A percentile compares a stretch with the other conserved stretches of the same genome.
phyloP scores from a whole-genome alignment of 192 early-diverging fungal genomes.

The Rhizoclosmatium sp. region DNA sequence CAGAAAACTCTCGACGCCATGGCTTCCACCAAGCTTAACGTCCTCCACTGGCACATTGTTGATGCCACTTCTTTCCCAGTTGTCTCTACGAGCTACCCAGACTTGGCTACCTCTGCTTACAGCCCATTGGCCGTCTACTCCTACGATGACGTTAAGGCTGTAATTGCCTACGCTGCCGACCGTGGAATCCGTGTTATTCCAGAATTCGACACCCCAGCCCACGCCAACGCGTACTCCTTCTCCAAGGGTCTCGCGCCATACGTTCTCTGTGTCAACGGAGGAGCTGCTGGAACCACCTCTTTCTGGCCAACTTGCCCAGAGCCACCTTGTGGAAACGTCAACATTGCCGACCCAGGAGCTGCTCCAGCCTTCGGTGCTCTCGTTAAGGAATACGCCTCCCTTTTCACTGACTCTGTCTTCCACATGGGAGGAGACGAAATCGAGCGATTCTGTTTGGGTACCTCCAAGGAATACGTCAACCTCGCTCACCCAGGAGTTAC shows the following conservation, averaged over 20 bases:
- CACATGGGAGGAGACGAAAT: constrained; percentile 70
- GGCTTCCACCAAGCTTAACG: constrained; percentile 33
- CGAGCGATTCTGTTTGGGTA: constrained; percentile 12
- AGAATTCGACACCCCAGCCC: constrained; percentile 72
- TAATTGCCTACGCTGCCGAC: constrained; percentile 77
- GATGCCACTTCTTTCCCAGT: constrained; percentile 45
- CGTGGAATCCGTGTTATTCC: constrained; percentile 91
- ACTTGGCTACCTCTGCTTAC: constrained; percentile 15
- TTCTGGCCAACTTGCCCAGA: constrained; percentile 44
- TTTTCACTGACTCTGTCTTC: constrained; percentile 75
- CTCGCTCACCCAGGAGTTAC: neutral
- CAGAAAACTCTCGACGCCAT: constrained; percentile 38
- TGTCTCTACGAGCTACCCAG: neutral
- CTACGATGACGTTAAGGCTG: constrained; percentile 69
- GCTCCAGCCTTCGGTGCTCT: constrained; percentile 67
- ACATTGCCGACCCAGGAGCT: constrained; percentile 61
- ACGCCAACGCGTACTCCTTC: constrained; percentile 3
- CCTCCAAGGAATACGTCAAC: neutral
- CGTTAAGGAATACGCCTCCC: constrained; percentile 67
- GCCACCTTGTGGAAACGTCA: constrained; percentile 81
- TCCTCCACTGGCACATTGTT: constrained; percentile 52
- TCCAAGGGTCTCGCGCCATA: neutral
- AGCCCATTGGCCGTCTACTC: constrained; percentile 68
- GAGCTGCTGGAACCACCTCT: neutral
- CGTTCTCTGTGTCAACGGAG: neutral